Percentiles rank a stretch among this genome's conserved stretches.
Conservation (phyloP, 495 filamentous ascomycete genomes). For the Penicillium waksmanii region DNA sequence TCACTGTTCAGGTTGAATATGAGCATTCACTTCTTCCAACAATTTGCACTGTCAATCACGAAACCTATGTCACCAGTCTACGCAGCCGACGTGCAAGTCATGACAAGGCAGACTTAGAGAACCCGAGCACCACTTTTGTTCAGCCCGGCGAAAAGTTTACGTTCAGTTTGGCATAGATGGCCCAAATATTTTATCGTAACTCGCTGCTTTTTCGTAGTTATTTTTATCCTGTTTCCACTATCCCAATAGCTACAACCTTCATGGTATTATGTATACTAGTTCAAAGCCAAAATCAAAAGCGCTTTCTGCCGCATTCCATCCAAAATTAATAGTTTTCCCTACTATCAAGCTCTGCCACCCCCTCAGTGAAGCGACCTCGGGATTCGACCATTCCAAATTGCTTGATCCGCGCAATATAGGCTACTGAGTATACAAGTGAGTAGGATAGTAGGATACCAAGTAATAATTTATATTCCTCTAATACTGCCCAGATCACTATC, state of each 20-base stretch:
- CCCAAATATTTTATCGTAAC: not conserved
- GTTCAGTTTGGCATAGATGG: not conserved
- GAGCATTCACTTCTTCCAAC: slow-evolving; percentile 26
- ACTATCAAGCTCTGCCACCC: too few species aligned
- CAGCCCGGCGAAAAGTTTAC: not conserved
- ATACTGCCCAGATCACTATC: too few species aligned
- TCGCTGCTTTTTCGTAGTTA: not conserved
- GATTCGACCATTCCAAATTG: too few species aligned
- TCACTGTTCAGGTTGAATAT: slow-evolving; percentile 26
- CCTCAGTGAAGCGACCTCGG: too few species aligned
- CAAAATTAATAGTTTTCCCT: too few species aligned
- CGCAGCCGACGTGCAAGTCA: not conserved
- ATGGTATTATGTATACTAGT: too few species aligned
- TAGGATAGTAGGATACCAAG: too few species aligned
- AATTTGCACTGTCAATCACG: slow-evolving; percentile 14
- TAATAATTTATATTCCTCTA: too few species aligned
- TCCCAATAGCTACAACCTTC: not conserved
- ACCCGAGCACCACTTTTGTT: not conserved
- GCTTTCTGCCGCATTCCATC: too few species aligned
- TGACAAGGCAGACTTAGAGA: not conserved
- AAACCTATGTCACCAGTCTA: slow-evolving; percentile 25
- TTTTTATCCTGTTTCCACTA: not conserved
- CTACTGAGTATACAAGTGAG: too few species aligned
- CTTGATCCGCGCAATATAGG: too few species aligned
- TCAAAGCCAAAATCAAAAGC: too few species aligned